Base-by-base conservation (phyloP, 176 grass and related monocot species). In the Lolium rigidum region DNA sequence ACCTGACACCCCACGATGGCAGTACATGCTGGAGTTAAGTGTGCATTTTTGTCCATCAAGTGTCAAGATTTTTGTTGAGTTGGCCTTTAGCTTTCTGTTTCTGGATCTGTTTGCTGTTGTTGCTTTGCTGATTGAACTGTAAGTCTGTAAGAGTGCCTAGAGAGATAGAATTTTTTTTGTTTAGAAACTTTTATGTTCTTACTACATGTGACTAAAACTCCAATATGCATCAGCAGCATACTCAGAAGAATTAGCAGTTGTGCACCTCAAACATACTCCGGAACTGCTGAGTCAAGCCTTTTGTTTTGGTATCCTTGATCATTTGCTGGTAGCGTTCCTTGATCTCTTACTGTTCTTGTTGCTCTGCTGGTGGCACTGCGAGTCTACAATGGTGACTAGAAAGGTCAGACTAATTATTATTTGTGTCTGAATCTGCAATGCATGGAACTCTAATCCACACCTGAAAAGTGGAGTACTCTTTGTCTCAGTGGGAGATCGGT, bases 41-140 rank as follows among this genome's bases (percentile, higher is more conserved):
- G 59, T 48, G 55, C 44, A 55, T 88, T 91, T 86, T 91, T 85
- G 61, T 85, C 70, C 44, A 63, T 81, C 61, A 63, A 81, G 13
- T 74, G 71, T 51, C 43, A 54, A 73, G 21, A 21, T 15, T 87
- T 80, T 61, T 41, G 77, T 77, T 91, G 82, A 64, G 86, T 60
- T 55, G 70, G 52, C 67, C 21, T 44, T 18, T 64, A 71, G 74
- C 70, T 57, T 84, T 84, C 41, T 14, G 31, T 74, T 31, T 76
- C 35, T 18, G 26, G 20, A 44, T 76, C 37, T 70, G 52, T 56
- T 73, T 76, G 5, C 31, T 81, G 61, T 1, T 74, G 57, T 17
- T 75, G 67, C 48, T 17, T 37, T 85, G 55, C 62, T 64, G 28
- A 35, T 64, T 51, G 37, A 77, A 15, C 6, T 80, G 3, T 39